Evolutionary conservation across 176 grass and related monocot genomes (phyloP), one percentile per base, ranked within the genome.

Genomic region (Triticum monococcum): DNA sequence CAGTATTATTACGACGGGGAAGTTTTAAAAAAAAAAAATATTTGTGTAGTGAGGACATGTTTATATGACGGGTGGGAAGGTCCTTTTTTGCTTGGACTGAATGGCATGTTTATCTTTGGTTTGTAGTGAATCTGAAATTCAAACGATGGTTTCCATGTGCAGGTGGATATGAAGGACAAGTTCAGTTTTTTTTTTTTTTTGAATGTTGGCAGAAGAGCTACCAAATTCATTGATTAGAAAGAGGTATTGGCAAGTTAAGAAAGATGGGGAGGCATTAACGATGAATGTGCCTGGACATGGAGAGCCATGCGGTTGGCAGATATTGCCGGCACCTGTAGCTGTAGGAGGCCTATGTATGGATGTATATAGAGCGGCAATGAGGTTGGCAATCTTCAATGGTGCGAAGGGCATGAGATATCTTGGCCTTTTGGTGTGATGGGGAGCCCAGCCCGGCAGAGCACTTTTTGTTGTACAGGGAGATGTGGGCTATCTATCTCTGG

Each of bases 161-260:
- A 87, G 89, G 79, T 79, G 2, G 84, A 87, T 79, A 31, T 90
- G 84, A 90, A 90, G 80, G 89, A 83, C 41, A 43, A 3, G 80
- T 79, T 83, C 32, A 33, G 32, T 4, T 4, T 3, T 4, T 4
- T 33, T 3, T 4, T 33, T 33, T 2, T 1, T 33, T 33, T 4
- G 32, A 4, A 33, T 33, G 32, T 33, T 33, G 32, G 32, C 32
- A 33, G 32, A 4, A 33, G 32, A 33, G 32, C 32, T 33, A 33
- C 32, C 32, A 33, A 33, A 33, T 33, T 33, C 32, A 33, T 33
- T 33, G 32, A 33, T 33, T 33, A 4, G 32, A 33, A 33, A 33
- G 32, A 33, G 32, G 32, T 33, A 33, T 33, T 33, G 3, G 64
- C 41, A 43, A 3, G 80, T 79, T 83, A 13, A 90, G 80, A 35